Evolutionary conservation across 192 early-diverging fungal species (phyloP).

Genomic region (Thamnidium elegans): DNA sequence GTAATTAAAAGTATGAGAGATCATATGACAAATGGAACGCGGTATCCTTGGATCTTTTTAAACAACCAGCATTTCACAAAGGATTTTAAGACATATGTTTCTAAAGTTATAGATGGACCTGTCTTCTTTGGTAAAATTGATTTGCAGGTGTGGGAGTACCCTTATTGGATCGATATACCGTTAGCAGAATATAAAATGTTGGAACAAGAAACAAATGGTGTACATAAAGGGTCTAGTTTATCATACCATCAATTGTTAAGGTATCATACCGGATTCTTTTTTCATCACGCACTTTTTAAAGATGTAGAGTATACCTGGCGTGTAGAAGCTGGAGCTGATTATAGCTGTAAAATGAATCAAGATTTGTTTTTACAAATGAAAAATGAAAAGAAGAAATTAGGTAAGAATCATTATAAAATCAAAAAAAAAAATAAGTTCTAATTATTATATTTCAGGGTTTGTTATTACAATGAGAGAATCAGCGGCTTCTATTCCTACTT

Average conservation of each 20-base stretch:
- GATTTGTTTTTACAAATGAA: conserved; percentile 75
- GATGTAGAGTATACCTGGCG: conserved; percentile 77
- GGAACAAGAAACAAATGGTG: conserved; percentile 48
- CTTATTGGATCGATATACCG: conserved; percentile 62
- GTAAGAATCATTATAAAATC: conserved; percentile 28
- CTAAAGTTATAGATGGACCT: neutral
- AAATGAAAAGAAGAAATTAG: conserved; percentile 66
- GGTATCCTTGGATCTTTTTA: conserved; percentile 70
- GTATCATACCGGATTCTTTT: conserved; percentile 58
- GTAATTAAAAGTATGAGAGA: conserved; percentile 69
- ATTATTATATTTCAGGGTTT: neutral
- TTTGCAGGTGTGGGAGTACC: conserved; percentile 73
- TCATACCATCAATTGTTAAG: conserved; percentile 12
- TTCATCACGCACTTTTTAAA: conserved; percentile 59
- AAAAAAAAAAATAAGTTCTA: neutral
- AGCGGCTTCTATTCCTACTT: conserved; percentile 53
- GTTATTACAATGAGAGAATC: conserved; percentile 16
- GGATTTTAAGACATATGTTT: conserved; percentile 44
- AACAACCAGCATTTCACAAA: conserved; percentile 67
- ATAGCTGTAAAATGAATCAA: conserved; percentile 67
- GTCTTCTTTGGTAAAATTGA: conserved; percentile 38
- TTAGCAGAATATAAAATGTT: conserved; percentile 50
- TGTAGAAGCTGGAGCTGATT: conserved; percentile 71
- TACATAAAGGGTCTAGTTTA: conserved; percentile 28
- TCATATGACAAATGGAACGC: conserved; percentile 59